Base-by-base conservation (phyloP, 1,284 basidiomycete species). In the Ustilago tritici region DNA sequence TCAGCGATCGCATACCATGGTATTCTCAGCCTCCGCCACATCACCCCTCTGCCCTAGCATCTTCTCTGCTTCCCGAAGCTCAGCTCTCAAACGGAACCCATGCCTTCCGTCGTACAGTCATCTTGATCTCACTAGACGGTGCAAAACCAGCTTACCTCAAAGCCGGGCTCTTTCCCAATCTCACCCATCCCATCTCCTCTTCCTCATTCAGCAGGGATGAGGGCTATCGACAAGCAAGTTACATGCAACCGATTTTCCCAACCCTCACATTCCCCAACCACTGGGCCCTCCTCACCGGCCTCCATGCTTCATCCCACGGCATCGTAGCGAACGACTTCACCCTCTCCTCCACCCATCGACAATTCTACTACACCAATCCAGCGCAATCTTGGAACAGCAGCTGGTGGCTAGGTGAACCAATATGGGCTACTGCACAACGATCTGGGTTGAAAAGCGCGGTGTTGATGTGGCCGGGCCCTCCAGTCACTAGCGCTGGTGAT, bases 311-410 rank as follows among this genome's bases (percentile, higher is more conserved):
- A 3, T 74, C 79, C 0, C 91, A 95, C 83, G 95, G 95, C 6
- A 95, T 97, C 60, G 90, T 97, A 12, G 95, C 91, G 14, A 97
- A 97, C 83, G 93, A 93, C 81, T 97, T 97, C 83, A 95, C 65
- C 19, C 36, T 57, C 31, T 32, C 35, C 11, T 43, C 43, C 31
- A 47, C 59, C 5, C 55, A 68, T 2, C 3, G 52, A 32, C 62
- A 70, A 54, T 82, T 82, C 60, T 71, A 76, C 59, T 82, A 82
- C 53, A 80, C 78, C 12, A 59, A 59, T 28, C 81, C 80, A 15
- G 46, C 32, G 2, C 43, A 47, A 1, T 76, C 72, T 15, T 82
- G 80, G 80, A 58, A 75, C 17, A 36, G 58, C 0, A 3, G 9
- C 0, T 82, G 81, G 81, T 82, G 81, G 81, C 6, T 55, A 5